Evolutionary conservation across 140 eudicot species (phyloP).

Genomic region (Cichorium intybus): DNA sequence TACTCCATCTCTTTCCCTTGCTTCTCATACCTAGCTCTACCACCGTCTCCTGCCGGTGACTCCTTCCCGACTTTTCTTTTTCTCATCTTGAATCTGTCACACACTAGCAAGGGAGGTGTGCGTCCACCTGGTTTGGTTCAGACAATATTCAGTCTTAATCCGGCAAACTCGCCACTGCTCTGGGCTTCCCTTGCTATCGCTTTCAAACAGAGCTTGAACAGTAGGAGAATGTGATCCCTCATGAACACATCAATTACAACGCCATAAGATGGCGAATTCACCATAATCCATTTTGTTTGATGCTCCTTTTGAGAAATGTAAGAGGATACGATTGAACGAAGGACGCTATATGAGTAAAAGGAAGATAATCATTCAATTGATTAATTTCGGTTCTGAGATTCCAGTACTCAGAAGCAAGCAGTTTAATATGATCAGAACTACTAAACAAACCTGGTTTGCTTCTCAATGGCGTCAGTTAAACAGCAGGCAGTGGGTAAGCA

Average conservation of each 20-base stretch:
- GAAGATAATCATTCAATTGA: conserved; percentile 58
- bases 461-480: conserved; percentile 22
- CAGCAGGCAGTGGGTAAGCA: conserved; percentile 44
- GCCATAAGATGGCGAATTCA: conserved; percentile 59
- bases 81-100: too few relatives aligned
- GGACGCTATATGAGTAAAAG: conserved; percentile 37
- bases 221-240: too few relatives aligned
- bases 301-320: not conserved
- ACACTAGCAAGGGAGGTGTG: too few relatives aligned
- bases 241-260: conserved; percentile 62
- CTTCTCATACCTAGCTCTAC: too few relatives aligned
- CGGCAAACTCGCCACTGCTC: too few relatives aligned
- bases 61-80: too few relatives aligned
- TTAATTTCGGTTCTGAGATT: conserved; percentile 44
- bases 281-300: conserved; percentile 51
- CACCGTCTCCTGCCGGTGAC: too few relatives aligned
- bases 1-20: too few relatives aligned
- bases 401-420: conserved; percentile 73
- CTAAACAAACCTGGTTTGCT: conserved; percentile 5
- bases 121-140: too few relatives aligned
- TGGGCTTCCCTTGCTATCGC: conserved; percentile 49
- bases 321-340: conserved; percentile 34
- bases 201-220: too few relatives aligned
- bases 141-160: too few relatives aligned
- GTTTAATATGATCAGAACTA: conserved; percentile 13